Evolutionary conservation across 768 basidiomycete genomes (phyloP), one percentile per base, ranked within the genome.

Genomic region (Mycena chlorophos): DNA sequence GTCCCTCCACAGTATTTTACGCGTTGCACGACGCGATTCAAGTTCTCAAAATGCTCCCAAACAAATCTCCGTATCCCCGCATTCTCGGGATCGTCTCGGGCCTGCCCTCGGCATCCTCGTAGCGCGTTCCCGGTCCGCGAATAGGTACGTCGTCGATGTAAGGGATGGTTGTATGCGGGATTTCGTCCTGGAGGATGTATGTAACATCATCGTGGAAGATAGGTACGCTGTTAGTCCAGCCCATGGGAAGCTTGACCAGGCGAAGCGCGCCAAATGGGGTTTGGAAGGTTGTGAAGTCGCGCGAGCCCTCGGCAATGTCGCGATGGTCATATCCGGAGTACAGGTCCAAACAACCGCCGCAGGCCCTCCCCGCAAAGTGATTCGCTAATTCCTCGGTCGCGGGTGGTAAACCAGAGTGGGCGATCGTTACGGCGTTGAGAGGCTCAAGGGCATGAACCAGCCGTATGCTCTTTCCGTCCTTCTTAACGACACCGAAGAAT

Each of bases 121-220:
- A 70, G 0, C 53, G 37, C 0, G 68, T 63, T 14, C 37, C 26
- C 0, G 61, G 69, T 3, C 68, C 68, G n/a, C 65, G 65, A 22
- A 72, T 43, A 0, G 58, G 67, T 1, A 71, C 48, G 27, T 75
- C 68, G 52, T 76, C 65, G 2, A 74, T 57, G 45, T 67, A 75
- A 0, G 63, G 67, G 0, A 56, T 51, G 0, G 66, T 68, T 1
- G 57, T 13, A 2, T 68, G 29, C 23, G 67, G 69, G 4, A 73
- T 71, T 20, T 71, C 63, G 0, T 66, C 54, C 20, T 66, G 61
- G 0, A 73, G 47, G 3, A 70, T 64, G 12, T 65, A 64, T 0
- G 54, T 52, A 13, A 70, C 63, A 38, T 73, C 65, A 2, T 61
- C 68, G 5, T 75, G 69, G 39, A 71, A 70, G 3, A 72, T 66